A percentile compares a stretch with the other conserved stretches of the same genome.
Conservation (phyloP, 345 rosid species). For the Chamaenerion angustifolium region DNA sequence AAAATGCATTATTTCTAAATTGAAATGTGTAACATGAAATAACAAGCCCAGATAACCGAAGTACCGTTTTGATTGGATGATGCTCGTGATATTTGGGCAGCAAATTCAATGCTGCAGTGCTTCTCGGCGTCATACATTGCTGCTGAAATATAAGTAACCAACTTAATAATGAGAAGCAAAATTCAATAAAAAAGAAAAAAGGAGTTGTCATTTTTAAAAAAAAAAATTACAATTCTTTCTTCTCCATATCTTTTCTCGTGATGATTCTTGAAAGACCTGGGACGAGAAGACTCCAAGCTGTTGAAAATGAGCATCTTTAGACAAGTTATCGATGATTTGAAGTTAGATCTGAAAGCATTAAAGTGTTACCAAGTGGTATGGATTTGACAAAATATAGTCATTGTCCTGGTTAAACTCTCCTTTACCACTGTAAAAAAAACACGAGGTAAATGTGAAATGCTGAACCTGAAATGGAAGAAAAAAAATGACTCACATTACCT, state of each 20-base stretch:
- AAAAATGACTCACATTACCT: slow-evolving; percentile 32
- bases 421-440: slow-evolving; percentile 44
- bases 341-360: neutral
- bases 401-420: slow-evolving; percentile 69
- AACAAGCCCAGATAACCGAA: slow-evolving; percentile 5
- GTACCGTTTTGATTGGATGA: slow-evolving; percentile 44
- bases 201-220: neutral
- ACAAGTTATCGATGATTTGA: neutral
- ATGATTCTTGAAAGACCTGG: slow-evolving; percentile 90
- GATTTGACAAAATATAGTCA: slow-evolving; percentile 78
- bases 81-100: slow-evolving; percentile 62
- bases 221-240: slow-evolving; percentile 60
- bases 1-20: neutral
- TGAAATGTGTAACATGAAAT: too few species aligned
- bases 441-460: slow-evolving; percentile 8
- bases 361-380: slow-evolving; percentile 79
- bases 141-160: slow-evolving; percentile 12
- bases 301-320: slow-evolving; percentile 15
- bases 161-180: neutral
- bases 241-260: slow-evolving; percentile 60
- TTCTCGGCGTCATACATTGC: slow-evolving; percentile 90
- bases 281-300: slow-evolving; percentile 98
- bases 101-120: slow-evolving; percentile 91
- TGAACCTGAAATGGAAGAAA: neutral
- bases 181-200: neutral